These are phyloP conservation scores for Debaryomyces tyrocola DNA, from an alignment of 805 yeast species.

Conservation along the genomic window DNA sequence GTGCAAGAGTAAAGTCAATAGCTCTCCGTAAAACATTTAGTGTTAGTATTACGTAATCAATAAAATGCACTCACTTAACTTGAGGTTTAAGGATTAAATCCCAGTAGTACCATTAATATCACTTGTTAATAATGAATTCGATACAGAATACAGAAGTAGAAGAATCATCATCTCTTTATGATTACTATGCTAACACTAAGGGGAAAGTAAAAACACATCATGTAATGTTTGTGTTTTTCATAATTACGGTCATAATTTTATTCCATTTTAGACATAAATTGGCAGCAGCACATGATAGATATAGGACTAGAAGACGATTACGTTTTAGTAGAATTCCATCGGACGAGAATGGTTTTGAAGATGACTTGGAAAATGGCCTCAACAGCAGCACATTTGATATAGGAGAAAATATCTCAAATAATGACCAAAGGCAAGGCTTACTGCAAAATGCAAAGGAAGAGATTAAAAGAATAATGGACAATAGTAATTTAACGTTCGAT, in stretches of 20 bases:
- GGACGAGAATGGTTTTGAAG: conserved; percentile 18
- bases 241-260: conserved; percentile 17
- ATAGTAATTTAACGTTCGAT: conserved; percentile 56
- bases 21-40: too few species aligned
- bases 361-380: conserved; percentile 47
- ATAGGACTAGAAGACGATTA: conserved; percentile 23
- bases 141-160: neutral
- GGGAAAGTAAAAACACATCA: conserved; percentile 14
- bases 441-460: conserved; percentile 52
- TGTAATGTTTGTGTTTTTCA: conserved; percentile 12
- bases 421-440: conserved; percentile 64
- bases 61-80: too few species aligned
- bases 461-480: conserved; percentile 56
- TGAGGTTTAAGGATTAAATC: too few species aligned
- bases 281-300: conserved; percentile 26
- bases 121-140: neutral
- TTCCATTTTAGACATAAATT: conserved; percentile 35
- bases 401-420: conserved; percentile 33
- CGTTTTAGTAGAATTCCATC: conserved; percentile 11
- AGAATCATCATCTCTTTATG: neutral
- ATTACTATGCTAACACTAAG: neutral
- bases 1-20: too few species aligned
- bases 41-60: too few species aligned
- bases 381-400: conserved; percentile 61
- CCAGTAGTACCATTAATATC: neutral